Base-by-base conservation (phyloP, 805 yeast genomes). In the Candida boleticola region DNA sequence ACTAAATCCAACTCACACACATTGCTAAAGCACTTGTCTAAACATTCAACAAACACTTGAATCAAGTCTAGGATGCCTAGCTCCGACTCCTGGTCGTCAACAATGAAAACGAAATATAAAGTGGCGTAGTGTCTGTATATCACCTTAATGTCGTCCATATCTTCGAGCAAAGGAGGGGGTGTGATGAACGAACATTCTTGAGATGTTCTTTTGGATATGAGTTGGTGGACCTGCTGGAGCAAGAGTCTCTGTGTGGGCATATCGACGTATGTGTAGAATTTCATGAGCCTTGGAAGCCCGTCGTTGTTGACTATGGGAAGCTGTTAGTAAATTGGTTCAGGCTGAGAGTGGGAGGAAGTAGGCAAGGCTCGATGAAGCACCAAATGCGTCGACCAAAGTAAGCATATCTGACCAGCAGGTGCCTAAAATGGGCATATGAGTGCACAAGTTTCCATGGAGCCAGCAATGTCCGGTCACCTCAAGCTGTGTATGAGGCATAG, bases 1-100 rank as follows among this genome's bases (percentile, higher is more conserved):
- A 93, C 97, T 48, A 93, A 73, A 64, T 93, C 99, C 52, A 93
- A 73, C 59, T 93, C 99, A 61, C 97, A 90, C 5, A 93, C 99
- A 55, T 89, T 90, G 47, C 82, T 83, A 64, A 93, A 93, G 63
- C 99, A 93, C 44, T 85, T 80, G 60, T 93, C 96, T 50, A 93
- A 73, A 40, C 95, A 85, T 61, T 93, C 97, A 3, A 93, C 99
- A 72, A 93, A 92, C 33, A 93, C 97, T 61, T 93, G 99, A 43
- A 93, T 92, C 57, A 93, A 67, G 61, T 93, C 99, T 35, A 93
- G 65, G 37, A 92, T 92, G 1, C 98, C 98, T 31, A 93, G 73
- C 63, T 93, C 98, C 22, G 90, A 81, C 63, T 93, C 99, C 59
- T 90, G 97, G 48, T 86, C 93, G 63, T 93, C 99, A 10, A 92